These are phyloP conservation scores for Suillus ampliporus DNA, from an alignment of 768 basidiomycete genomes.

Conservation along the genomic window DNA sequence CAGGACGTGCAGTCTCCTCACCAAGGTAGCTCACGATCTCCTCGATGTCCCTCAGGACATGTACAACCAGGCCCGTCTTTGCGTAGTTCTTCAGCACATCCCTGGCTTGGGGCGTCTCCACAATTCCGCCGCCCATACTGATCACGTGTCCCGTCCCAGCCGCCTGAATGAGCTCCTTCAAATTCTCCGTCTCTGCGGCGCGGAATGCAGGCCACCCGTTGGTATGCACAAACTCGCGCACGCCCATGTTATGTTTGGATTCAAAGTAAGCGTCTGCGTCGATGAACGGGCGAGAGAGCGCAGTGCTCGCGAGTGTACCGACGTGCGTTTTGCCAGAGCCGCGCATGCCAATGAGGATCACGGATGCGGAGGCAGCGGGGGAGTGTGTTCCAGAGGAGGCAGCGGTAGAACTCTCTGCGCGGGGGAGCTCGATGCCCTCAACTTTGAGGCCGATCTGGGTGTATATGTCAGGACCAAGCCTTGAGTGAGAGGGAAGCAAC, in stretches of 20 bases:
- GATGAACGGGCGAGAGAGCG: slow-evolving; percentile 74
- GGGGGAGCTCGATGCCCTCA: slow-evolving; percentile 79
- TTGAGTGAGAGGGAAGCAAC: neutral
- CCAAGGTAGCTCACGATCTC: slow-evolving; percentile 85
- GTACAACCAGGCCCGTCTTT: slow-evolving; percentile 69
- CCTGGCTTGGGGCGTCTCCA: slow-evolving; percentile 82
- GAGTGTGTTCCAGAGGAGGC: slow-evolving; percentile 46
- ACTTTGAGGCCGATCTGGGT: slow-evolving; percentile 86
- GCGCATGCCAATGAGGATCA: slow-evolving; percentile 93
- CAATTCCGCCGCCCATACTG: slow-evolving; percentile 93
- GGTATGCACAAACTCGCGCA: slow-evolving; percentile 79
- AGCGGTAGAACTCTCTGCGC: slow-evolving; percentile 38
- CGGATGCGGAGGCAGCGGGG: slow-evolving; percentile 53
- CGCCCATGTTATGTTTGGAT: slow-evolving; percentile 59
- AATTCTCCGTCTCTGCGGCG: slow-evolving; percentile 69
- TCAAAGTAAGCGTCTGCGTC: slow-evolving; percentile 89
- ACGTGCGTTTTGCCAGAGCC: slow-evolving; percentile 95
- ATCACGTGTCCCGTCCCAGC: slow-evolving; percentile 71
- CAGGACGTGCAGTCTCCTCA: slow-evolving; percentile 78
- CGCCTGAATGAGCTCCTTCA: slow-evolving; percentile 67
- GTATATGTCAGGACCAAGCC: neutral
- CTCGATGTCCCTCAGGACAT: slow-evolving; percentile 79
- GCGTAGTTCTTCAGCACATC: slow-evolving; percentile 72
- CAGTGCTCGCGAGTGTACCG: slow-evolving; percentile 74
- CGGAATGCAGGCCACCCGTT: slow-evolving; percentile 94